phyloP scores from a whole-genome alignment of 2,329 filamentous ascomycete species.

The Ascochyta pisi region DNA sequence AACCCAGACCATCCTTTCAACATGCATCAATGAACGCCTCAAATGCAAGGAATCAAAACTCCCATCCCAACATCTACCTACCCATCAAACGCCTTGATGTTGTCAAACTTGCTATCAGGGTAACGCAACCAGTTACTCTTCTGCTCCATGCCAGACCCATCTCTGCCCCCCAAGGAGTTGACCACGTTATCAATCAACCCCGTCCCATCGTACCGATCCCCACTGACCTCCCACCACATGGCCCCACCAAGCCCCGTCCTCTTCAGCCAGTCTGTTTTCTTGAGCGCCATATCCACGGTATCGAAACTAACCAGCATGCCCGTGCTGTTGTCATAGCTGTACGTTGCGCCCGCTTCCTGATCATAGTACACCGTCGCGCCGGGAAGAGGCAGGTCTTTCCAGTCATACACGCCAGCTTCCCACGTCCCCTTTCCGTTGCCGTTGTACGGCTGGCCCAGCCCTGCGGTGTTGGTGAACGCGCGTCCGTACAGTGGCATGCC shows the following conservation, averaged over 20 bases:
- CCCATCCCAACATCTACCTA: not conserved
- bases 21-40: slow-evolving; percentile 24
- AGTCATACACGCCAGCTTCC: slow-evolving; percentile 82
- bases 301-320: slow-evolving; percentile 79
- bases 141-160: slow-evolving; percentile 54
- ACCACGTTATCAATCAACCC: slow-evolving; percentile 61
- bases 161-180: slow-evolving; percentile 49
- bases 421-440: slow-evolving; percentile 82
- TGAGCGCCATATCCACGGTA: slow-evolving; percentile 68
- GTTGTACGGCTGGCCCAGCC: slow-evolving; percentile 71
- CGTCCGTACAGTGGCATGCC: slow-evolving; percentile 94
- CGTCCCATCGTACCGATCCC: slow-evolving; percentile 72
- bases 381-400: slow-evolving; percentile 77
- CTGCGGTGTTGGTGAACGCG: slow-evolving; percentile 79
- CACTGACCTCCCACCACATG: slow-evolving; percentile 98
- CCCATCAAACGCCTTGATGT: slow-evolving; percentile 37
- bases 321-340: slow-evolving; percentile 71
- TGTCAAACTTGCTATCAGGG: slow-evolving; percentile 62
- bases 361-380: slow-evolving; percentile 72
- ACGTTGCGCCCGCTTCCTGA: slow-evolving; percentile 70
- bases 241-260: slow-evolving; percentile 75
- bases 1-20: not conserved
- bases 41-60: slow-evolving; percentile 4
- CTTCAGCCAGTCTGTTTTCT: slow-evolving; percentile 76
- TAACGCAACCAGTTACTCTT: slow-evolving; percentile 56